These are phyloP conservation scores for Acanthamoeba quina DNA, from an alignment of 208 protist genomes.

Conservation along the genomic window DNA sequence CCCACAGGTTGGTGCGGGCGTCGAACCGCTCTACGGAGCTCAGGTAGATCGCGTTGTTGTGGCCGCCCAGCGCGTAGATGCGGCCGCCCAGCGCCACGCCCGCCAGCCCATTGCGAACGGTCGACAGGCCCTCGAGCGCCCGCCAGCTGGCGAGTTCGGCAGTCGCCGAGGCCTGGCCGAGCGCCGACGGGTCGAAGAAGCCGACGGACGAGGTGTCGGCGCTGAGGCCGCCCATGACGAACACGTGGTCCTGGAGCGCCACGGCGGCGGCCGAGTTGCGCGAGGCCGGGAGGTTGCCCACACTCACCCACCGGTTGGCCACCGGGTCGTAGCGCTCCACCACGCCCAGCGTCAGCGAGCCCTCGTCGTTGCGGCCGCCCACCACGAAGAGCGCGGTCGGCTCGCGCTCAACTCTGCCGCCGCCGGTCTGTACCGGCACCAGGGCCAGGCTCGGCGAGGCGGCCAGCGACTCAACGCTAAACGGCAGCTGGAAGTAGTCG, in stretches of 20 bases:
- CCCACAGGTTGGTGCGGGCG: not conserved
- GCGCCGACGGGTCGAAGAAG: not conserved
- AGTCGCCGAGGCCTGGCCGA: not conserved
- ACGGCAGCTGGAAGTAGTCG: conserved; percentile 3
- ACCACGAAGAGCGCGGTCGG: conserved; percentile 4
- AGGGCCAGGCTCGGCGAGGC: not conserved
- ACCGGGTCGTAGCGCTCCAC: conserved; percentile 19
- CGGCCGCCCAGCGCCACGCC: not conserved
- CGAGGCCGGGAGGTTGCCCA: not conserved
- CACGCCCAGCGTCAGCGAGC: not conserved
- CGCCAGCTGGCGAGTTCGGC: not conserved
- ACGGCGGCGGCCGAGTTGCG: conserved; percentile 7
- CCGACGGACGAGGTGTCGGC: conserved; percentile 15
- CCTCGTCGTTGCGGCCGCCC: conserved; percentile 28
- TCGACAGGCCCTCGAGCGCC: conserved; percentile 25
- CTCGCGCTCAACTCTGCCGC: not conserved
- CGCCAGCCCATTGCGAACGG: conserved; percentile 11
- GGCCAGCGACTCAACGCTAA: not conserved
- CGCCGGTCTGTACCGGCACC: not conserved
- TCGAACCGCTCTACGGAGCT: conserved; percentile 25
- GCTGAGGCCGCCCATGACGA: conserved; percentile 45
- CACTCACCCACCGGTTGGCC: not conserved
- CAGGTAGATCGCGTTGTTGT: conserved; percentile 49
- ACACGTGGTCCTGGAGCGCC: not conserved
- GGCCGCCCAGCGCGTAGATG: conserved; percentile 18